Conservation (phyloP, 768 basidiomycete species). For the Rhodotorula diobovata region DNA sequence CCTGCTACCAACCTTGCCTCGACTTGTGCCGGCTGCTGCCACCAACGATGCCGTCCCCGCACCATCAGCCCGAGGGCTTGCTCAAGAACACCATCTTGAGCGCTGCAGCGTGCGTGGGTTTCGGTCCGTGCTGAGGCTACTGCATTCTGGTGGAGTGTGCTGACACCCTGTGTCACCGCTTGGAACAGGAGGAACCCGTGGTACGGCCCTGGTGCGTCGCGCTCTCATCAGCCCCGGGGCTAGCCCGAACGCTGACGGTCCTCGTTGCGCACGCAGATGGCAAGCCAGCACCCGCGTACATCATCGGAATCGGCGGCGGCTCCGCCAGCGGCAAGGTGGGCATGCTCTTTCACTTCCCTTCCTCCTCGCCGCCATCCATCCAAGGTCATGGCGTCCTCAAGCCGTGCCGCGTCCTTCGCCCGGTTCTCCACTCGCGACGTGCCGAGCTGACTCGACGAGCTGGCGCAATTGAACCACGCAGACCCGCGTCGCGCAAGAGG, state of each 20-base stretch:
- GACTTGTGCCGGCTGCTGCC: no score
- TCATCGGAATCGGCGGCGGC: slow-evolving; percentile 52
- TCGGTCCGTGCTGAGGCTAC: no score
- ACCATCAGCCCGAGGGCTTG: neutral
- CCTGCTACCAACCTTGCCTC: neutral
- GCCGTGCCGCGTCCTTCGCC: no score
- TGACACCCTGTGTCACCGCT: no score
- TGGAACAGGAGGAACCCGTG: neutral
- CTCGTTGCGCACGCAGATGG: slow-evolving; percentile 43
- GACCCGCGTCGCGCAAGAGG: slow-evolving; percentile 43
- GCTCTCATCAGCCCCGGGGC: neutral
- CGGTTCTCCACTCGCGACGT: no score
- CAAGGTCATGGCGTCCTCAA: no score
- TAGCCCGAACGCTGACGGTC: neutral
- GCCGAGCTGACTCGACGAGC: no score
- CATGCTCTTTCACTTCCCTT: neutral
- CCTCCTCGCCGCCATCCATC: no score
- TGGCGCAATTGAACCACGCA: slow-evolving; percentile 2
- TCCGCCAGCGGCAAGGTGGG: slow-evolving; percentile 51
- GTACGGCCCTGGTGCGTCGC: slow-evolving; percentile 7
- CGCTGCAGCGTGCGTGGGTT: neutral
- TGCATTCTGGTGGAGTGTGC: no score
- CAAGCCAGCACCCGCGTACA: slow-evolving; percentile 47
- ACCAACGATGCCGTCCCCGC: no score
- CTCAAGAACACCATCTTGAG: neutral